Conservation (phyloP, 1,139 yeast genomes). For the Lodderomyces jiufengensis region DNA sequence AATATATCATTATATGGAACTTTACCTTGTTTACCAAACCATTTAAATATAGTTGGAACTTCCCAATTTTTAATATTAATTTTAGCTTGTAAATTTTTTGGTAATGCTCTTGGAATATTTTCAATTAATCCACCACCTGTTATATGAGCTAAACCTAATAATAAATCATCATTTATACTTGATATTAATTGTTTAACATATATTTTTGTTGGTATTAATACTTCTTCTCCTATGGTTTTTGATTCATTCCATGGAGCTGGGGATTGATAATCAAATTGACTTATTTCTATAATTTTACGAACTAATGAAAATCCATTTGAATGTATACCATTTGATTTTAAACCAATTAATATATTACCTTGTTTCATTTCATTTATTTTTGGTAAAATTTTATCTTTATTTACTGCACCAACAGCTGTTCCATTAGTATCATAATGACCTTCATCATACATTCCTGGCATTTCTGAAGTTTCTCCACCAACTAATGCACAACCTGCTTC, state of each 20-base stretch:
- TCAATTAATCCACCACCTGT: conserved; percentile 98
- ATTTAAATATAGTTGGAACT: conserved; percentile 83
- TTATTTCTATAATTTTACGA: conserved; percentile 85
- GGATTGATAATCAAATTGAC: conserved; percentile 64
- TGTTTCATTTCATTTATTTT: conserved; percentile 57
- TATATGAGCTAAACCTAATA: conserved; percentile 91
- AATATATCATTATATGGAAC: conserved; percentile 82
- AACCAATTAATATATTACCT: conserved; percentile 83
- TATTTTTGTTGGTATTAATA: conserved; percentile 86
- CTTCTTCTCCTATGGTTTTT: conserved; percentile 78
- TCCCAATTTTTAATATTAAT: conserved; percentile 80
- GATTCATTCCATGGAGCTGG: conserved; percentile 80
- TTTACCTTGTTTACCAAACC: conserved; percentile 90
- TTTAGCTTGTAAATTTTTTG: conserved; percentile 71
- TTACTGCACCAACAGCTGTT: conserved; percentile 99
- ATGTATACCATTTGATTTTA: conserved; percentile 89
- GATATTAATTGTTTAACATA: conserved; percentile 89
- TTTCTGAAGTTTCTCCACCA: conserved; percentile 98
- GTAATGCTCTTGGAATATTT: conserved; percentile 93
- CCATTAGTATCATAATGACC: conserved; percentile 98
- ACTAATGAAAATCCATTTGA: conserved; percentile 96
- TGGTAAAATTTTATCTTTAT: conserved; percentile 72
- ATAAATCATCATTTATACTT: conserved; percentile 60
- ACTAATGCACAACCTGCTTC: conserved; percentile 96
- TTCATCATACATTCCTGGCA: conserved; percentile 97